phyloP scores from a whole-genome alignment of 306 rosid species.

The Argentina anserina region DNA sequence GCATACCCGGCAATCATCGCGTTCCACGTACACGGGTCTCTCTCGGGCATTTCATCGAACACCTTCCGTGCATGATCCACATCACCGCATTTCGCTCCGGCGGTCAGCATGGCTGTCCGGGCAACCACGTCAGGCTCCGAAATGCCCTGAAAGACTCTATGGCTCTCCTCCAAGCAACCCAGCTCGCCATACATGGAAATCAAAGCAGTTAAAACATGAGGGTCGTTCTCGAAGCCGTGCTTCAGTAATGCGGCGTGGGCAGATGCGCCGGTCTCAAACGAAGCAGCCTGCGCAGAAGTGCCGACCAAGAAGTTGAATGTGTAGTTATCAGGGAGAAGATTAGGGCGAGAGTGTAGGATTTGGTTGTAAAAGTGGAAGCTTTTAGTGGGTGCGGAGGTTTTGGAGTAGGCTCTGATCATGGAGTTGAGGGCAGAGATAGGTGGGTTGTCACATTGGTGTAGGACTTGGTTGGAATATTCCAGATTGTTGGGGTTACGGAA shows the following conservation, averaged over 20 bases:
- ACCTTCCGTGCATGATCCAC: conserved; percentile 41
- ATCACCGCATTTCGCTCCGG: conserved; percentile 42
- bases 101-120: conserved; percentile 49
- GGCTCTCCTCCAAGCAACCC: conserved; percentile 43
- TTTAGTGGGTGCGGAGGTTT: conserved; percentile 39
- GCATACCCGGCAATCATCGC: conserved; percentile 59
- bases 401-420: conserved; percentile 63
- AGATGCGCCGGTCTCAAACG: conserved; percentile 18
- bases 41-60: conserved; percentile 54
- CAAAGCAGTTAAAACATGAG: conserved; percentile 49
- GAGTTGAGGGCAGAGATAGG: conserved; percentile 56
- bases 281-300: conserved; percentile 35
- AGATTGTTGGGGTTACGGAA: conserved; percentile 29
- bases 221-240: conserved; percentile 48
- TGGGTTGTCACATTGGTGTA: conserved; percentile 33
- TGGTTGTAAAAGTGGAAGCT: conserved; percentile 42
- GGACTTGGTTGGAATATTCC: conserved; percentile 22
- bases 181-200: conserved; percentile 52
- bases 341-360: conserved; percentile 33
- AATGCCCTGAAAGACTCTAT: conserved; percentile 30
- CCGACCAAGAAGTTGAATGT: conserved; percentile 57
- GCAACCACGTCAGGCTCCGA: conserved; percentile 40
- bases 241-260: conserved; percentile 42
- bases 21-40: conserved; percentile 47
- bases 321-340: conserved; percentile 44